Evolutionary conservation across 495 filamentous ascomycete species (phyloP).

Genomic region (Terfezia boudieri): DNA sequence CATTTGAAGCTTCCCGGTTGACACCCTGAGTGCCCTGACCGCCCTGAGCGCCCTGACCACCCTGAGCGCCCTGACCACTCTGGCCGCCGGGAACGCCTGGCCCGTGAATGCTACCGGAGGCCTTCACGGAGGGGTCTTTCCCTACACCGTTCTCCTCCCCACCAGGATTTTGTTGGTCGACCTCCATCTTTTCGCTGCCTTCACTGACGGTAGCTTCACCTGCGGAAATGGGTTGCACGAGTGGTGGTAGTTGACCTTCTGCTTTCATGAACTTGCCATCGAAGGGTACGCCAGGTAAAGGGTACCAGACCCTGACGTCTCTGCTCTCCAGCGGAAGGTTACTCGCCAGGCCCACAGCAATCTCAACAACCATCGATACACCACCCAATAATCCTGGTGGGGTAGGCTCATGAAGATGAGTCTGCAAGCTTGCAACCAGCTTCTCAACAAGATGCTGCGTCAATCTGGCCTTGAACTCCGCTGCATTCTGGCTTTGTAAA

Average conservation of each 20-base stretch:
- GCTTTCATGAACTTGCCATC: slow-evolving; percentile 57
- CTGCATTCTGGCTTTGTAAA: slow-evolving; percentile 40
- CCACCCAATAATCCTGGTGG: slow-evolving; percentile 57
- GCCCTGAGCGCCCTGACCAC: not conserved
- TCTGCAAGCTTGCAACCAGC: slow-evolving; percentile 44
- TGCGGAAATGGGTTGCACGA: slow-evolving; percentile 24
- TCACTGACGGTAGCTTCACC: slow-evolving; percentile 26
- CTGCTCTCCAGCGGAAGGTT: slow-evolving; percentile 81
- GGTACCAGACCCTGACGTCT: slow-evolving; percentile 72
- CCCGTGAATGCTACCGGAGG: not conserved
- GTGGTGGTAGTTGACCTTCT: slow-evolving; percentile 48
- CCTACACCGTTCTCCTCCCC: slow-evolving; percentile 21
- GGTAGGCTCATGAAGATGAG: slow-evolving; percentile 50
- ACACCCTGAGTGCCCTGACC: slow-evolving; percentile 2
- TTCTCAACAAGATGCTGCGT: slow-evolving; percentile 44
- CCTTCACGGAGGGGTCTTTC: not conserved
- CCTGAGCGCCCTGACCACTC: not conserved
- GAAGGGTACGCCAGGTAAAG: slow-evolving; percentile 45
- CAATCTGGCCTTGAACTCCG: slow-evolving; percentile 39
- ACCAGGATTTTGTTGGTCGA: slow-evolving; percentile 20
- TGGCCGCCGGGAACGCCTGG: not conserved
- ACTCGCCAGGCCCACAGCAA: slow-evolving; percentile 63
- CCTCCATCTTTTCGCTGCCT: slow-evolving; percentile 24
- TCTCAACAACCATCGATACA: slow-evolving; percentile 77
- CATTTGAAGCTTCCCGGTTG: not conserved